Evolutionary conservation across 2,329 filamentous ascomycete genomes (phyloP).

Genomic region (Nigrospora osmanthi): DNA sequence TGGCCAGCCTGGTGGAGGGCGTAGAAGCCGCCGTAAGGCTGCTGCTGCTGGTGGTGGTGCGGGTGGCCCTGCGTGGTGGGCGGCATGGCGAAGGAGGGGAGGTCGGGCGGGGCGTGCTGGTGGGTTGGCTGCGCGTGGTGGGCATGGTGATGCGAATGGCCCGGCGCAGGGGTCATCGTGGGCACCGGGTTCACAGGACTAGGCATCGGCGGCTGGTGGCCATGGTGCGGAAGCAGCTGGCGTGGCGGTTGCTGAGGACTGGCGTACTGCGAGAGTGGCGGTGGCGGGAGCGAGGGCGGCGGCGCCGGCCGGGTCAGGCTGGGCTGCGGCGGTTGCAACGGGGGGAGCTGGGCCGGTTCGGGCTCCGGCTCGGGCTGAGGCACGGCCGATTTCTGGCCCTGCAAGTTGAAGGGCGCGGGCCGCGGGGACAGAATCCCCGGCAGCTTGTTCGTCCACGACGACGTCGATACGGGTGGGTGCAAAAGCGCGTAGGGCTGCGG

Average conservation of each 20-base stretch:
- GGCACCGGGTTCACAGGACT: background rate
- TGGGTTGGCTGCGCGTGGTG: no score
- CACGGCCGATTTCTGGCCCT: background rate
- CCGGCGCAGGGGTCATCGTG: no score
- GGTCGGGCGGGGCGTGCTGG: no score
- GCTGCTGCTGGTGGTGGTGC: background rate
- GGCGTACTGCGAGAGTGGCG: slow-evolving; percentile 1
- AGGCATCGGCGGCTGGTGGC: background rate
- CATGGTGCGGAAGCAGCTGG: background rate
- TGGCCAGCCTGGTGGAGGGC: slow-evolving; percentile 3
- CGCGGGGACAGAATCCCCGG: background rate
- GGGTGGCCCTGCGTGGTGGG: background rate
- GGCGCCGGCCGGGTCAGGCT: background rate
- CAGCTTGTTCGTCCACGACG: slow-evolving; percentile 5
- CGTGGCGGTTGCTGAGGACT: background rate
- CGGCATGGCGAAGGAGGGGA: background rate
- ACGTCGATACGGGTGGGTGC: slow-evolving; percentile 4
- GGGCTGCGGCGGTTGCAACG: slow-evolving; percentile 2
- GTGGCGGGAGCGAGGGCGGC: slow-evolving; percentile 3
- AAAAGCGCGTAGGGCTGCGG: slow-evolving; percentile 3
- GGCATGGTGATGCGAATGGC: no score
- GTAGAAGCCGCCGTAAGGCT: slow-evolving; percentile 2
- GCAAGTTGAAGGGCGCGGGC: background rate
- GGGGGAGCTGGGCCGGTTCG: background rate
- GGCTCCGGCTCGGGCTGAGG: background rate